Percentiles rank a stretch among this genome's conserved stretches.
Evolutionary conservation across 2,329 filamentous ascomycete genomes (phyloP).

Genomic region (Dryadomyces sulphureus): DNA sequence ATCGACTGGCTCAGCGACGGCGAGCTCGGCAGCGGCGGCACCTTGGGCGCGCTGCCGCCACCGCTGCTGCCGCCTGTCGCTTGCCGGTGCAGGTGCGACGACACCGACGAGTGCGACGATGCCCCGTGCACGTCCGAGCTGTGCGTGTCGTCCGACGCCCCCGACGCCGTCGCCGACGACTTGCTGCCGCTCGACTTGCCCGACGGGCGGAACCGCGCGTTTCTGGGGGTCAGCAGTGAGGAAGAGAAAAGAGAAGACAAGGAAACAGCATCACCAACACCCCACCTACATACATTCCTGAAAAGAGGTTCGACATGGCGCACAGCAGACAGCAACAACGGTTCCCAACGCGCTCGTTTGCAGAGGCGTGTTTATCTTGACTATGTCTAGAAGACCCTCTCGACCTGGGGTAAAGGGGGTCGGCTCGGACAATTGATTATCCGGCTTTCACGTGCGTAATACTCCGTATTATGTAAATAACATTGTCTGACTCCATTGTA

Average conservation of each 20-base stretch:
- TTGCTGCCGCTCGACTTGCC: neutral
- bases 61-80: too few relatives aligned
- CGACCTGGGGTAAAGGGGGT: neutral
- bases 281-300: neutral
- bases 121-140: neutral
- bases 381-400: neutral
- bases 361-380: too few relatives aligned
- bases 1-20: conserved; percentile 49
- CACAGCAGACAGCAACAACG: neutral
- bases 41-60: conserved; percentile 25
- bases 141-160: neutral
- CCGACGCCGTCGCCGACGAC: neutral
- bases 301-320: neutral
- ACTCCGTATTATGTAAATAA: too few relatives aligned
- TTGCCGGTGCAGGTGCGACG: too few relatives aligned
- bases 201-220: neutral
- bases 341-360: neutral
- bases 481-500: too few relatives aligned
- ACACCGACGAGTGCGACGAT: neutral
- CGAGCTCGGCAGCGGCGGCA: conserved; percentile 47
- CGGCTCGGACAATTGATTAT: neutral
- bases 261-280: neutral
- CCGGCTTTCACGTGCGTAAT: neutral
- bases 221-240: neutral
- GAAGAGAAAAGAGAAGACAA: neutral